Evolutionary conservation across 768 basidiomycete genomes (phyloP), one percentile per base, ranked within the genome.

Genomic region (Astraeus odoratus): DNA sequence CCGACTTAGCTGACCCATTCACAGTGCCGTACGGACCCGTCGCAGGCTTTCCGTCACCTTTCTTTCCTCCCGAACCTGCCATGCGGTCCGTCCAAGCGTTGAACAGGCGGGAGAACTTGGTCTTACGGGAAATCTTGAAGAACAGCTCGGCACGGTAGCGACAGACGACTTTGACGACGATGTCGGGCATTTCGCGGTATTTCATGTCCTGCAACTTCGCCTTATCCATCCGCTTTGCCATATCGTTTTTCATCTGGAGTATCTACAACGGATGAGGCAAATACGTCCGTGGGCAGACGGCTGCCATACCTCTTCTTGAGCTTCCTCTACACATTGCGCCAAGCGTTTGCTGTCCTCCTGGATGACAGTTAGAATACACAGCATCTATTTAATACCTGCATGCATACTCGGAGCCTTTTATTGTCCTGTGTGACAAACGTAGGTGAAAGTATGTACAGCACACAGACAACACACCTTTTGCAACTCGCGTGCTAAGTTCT

Each of bases 61-160:
- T 79, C 67, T 75, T 75, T 46, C 74, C 58, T 18, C 62, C 65
- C 8, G 68, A 68, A 51, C 70, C 68, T 60, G 89, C 88, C 90
- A 93, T 93, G 51, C 89, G 75, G 41, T 86, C 86, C 22, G 86
- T 88, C 88, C 89, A 92, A 24, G 88, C 85, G 55, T 80, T 83
- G 63, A 92, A 89, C 45, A 92, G 72, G 44, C 84, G 76, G 44
- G 82, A 80, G 26, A 93, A 71, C 60, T 89, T 91, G 22, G 86
- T 89, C 67, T 91, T 91, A 61, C 90, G 83, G 8, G 86, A 87
- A 52, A 93, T 88, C 65, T 90, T 92, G 78, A 93, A 93, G 70
- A 87, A 90, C 33, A 93, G 74, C 57, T 93, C 89, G 4, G 89
- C 87, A 36, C 90, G 85, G 60, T 91, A 91, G 54, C 84, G 83